These are phyloP conservation scores for Penicillium lagena DNA, from an alignment of 495 filamentous ascomycete species.

Conservation along the genomic window DNA sequence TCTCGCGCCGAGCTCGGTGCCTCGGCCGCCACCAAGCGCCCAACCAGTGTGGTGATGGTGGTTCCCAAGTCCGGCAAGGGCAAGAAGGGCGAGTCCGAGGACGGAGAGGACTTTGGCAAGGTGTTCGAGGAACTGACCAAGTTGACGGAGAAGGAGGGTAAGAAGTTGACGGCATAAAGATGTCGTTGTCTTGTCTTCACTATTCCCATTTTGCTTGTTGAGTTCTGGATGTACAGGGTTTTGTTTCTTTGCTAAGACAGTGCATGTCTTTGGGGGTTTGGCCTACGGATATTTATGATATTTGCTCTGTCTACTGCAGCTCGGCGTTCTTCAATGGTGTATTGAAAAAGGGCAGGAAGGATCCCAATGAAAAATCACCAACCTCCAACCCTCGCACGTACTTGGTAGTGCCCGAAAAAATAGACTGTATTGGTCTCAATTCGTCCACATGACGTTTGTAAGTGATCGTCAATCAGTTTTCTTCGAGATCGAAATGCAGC, in stretches of 20 bases:
- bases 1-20: conserved; percentile 86
- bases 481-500: no score
- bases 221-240: conserved; percentile 41
- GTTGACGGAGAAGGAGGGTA: conserved; percentile 64
- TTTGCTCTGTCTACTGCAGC: conserved; percentile 34
- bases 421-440: no score
- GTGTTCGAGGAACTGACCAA: conserved; percentile 67
- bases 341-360: conserved; percentile 39
- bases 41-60: conserved; percentile 92
- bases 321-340: conserved; percentile 42
- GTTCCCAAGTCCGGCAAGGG: conserved; percentile 47
- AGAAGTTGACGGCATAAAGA: conserved; percentile 39
- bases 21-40: conserved; percentile 86
- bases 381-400: no score
- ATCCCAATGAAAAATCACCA: conserved; percentile 25
- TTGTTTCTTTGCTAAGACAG: conserved; percentile 35
- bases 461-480: no score
- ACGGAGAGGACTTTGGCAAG: conserved; percentile 62
- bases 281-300: conserved; percentile 36
- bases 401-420: no score
- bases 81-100: conserved; percentile 46
- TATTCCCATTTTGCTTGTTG: conserved; percentile 27
- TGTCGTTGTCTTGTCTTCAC: conserved; percentile 17
- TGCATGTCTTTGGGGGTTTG: conserved; percentile 41
- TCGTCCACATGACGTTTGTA: no score